A percentile compares a stretch with the other conserved stretches of the same genome.
phyloP scores from a whole-genome alignment of 2,329 filamentous ascomycete species.

The Diaporthe velutina region DNA sequence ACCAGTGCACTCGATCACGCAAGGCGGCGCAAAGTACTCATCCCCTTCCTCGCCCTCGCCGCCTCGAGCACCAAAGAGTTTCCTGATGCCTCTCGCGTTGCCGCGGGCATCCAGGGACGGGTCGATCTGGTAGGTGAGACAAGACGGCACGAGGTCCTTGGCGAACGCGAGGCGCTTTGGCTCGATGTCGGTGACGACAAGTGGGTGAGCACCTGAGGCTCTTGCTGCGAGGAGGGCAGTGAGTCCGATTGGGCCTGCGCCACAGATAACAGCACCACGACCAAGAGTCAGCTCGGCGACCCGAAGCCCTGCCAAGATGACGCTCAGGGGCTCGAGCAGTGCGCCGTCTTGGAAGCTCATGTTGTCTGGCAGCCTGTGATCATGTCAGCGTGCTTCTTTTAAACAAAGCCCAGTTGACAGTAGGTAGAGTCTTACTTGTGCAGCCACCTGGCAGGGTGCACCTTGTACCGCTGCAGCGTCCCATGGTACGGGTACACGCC shows the following conservation, averaged over 20 bases:
- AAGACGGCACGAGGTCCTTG: conserved; percentile 66
- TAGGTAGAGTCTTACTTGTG: conserved; percentile 56
- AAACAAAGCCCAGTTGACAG: too few relatives aligned
- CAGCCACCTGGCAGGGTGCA: conserved; percentile 71
- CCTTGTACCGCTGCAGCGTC: conserved; percentile 72
- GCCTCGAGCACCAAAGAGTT: conserved; percentile 60
- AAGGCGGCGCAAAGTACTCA: conserved; percentile 69
- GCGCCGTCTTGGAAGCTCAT: conserved; percentile 71
- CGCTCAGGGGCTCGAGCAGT: conserved; percentile 74
- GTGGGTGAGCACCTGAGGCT: conserved; percentile 72
- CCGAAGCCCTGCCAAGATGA: conserved; percentile 72
- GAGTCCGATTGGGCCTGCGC: conserved; percentile 74
- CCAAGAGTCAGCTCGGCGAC: conserved; percentile 67
- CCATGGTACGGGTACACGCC: conserved; percentile 73
- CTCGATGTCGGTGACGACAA: conserved; percentile 75
- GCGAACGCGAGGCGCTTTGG: conserved; percentile 68
- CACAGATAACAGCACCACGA: conserved; percentile 68
- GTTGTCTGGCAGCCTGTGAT: conserved; percentile 61
- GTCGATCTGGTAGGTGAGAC: conserved; percentile 67
- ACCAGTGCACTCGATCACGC: conserved; percentile 75
- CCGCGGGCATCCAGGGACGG: conserved; percentile 57
- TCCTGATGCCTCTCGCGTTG: conserved; percentile 65
- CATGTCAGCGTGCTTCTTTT: not conserved
- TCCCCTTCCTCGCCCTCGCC: conserved; percentile 44
- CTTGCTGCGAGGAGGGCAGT: conserved; percentile 68